Conservation (phyloP, 495 filamentous ascomycete species). For the Lasiosphaeriaceae sp. region DNA sequence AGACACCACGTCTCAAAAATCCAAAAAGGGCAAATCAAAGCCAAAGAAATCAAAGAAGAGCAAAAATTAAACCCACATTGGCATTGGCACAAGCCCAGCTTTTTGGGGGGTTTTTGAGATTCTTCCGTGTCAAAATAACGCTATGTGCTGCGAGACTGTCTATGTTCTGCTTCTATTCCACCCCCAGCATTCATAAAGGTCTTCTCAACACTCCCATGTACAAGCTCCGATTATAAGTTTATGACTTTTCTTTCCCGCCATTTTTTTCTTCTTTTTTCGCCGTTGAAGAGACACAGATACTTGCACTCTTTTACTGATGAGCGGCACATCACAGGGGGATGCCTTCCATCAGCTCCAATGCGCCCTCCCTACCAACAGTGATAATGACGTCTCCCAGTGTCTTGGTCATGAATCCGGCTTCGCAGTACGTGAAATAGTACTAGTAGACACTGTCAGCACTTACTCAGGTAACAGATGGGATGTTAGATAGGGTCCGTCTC, state of each 20-base stretch:
- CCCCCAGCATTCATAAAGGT: too few species aligned
- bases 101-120: background rate
- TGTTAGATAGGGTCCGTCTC: slow-evolving; percentile 11
- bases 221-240: too few species aligned
- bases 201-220: too few species aligned
- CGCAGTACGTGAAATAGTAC: slow-evolving; percentile 73
- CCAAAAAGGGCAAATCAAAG: slow-evolving; percentile 23
- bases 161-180: too few species aligned
- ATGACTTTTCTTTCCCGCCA: too few species aligned
- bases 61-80: slow-evolving; percentile 3
- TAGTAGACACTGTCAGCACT: slow-evolving; percentile 22
- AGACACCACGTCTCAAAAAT: slow-evolving; percentile 12
- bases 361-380: slow-evolving; percentile 60
- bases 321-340: slow-evolving; percentile 48
- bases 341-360: slow-evolving; percentile 62
- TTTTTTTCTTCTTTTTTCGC: too few species aligned
- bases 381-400: slow-evolving; percentile 69
- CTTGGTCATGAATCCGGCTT: slow-evolving; percentile 67
- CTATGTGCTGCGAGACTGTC: too few species aligned
- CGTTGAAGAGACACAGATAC: too few species aligned
- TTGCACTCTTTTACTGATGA: too few species aligned
- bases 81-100: background rate
- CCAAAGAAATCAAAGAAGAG: slow-evolving; percentile 14
- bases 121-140: background rate
- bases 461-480: background rate